Conservation (phyloP, 2,329 filamentous ascomycete genomes). For the Nigrospora sphaerica region DNA sequence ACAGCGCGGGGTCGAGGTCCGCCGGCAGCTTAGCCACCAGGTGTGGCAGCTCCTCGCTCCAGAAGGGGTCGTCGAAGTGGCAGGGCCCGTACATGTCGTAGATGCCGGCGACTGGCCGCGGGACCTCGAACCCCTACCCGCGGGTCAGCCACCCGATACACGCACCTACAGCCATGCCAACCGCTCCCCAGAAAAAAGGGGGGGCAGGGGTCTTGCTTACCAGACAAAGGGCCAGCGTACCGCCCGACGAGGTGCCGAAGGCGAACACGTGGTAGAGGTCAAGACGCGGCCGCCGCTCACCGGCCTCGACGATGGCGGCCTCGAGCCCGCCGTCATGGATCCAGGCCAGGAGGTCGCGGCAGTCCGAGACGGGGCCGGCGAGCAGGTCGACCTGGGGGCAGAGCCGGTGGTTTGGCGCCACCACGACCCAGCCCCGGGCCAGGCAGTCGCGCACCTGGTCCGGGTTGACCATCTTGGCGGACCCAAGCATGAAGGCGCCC, state of each 20-base stretch:
- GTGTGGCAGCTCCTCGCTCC: conserved; percentile 24
- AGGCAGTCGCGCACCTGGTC: too few species aligned
- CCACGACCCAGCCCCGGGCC: too few species aligned
- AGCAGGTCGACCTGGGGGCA: too few species aligned
- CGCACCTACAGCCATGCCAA: too few species aligned
- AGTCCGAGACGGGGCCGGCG: conserved; percentile 5
- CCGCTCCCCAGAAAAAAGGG: neutral
- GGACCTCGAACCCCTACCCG: conserved; percentile 26
- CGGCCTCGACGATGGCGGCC: conserved; percentile 6
- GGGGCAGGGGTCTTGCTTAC: conserved; percentile 14
- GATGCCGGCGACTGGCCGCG: conserved; percentile 27
- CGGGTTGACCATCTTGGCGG: too few species aligned
- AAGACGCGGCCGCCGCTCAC: conserved; percentile 5
- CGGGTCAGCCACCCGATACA: neutral
- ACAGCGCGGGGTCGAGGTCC: conserved; percentile 17
- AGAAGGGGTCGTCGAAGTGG: conserved; percentile 28
- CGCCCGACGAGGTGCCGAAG: conserved; percentile 29
- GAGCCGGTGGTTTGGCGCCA: too few species aligned
- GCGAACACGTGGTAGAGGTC: conserved; percentile 24
- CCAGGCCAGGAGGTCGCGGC: conserved; percentile 24
- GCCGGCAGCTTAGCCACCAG: conserved; percentile 18
- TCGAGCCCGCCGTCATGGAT: conserved; percentile 21
- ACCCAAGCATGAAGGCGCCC: too few species aligned
- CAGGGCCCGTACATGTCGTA: conserved; percentile 33
- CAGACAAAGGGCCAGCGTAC: conserved; percentile 25